phyloP scores from a whole-genome alignment of 2,329 filamentous ascomycete species.

The Hirsutella thompsonii region DNA sequence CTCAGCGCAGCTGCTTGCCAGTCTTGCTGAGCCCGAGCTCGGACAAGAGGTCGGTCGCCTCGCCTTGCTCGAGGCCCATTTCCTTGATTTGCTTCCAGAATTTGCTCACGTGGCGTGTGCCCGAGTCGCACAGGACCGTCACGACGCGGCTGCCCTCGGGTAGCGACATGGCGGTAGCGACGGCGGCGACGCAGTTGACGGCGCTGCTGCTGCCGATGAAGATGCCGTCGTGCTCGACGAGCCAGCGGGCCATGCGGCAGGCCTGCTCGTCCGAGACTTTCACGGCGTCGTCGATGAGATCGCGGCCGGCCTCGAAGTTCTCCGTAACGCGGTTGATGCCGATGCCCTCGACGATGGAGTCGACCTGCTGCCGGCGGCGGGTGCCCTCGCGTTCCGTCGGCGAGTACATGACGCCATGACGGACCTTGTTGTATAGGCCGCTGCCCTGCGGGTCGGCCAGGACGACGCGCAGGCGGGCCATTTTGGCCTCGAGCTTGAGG shows the following conservation, averaged over 20 bases:
- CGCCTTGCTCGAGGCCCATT: conserved; percentile 50
- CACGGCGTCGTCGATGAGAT: conserved; percentile 82
- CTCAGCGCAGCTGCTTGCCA: background rate
- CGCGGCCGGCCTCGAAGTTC: conserved; percentile 80
- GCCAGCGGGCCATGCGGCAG: conserved; percentile 84
- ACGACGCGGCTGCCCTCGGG: conserved; percentile 53
- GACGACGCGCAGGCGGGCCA: conserved; percentile 56
- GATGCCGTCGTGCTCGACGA: conserved; percentile 90
- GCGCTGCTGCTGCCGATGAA: conserved; percentile 90
- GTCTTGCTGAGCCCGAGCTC: conserved; percentile 31
- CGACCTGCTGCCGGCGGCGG: conserved; percentile 76
- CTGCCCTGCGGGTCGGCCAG: conserved; percentile 91
- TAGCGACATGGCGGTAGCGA: conserved; percentile 51
- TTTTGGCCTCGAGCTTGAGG: conserved; percentile 54
- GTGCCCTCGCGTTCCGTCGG: conserved; percentile 83
- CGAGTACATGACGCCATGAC: conserved; percentile 93
- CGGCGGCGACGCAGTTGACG: conserved; percentile 86
- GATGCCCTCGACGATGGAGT: conserved; percentile 91
- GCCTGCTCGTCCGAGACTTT: conserved; percentile 83
- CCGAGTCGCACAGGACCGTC: conserved; percentile 78
- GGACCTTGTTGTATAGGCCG: conserved; percentile 82
- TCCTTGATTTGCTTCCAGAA: conserved; percentile 68
- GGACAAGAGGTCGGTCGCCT: conserved; percentile 32
- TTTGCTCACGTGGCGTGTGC: conserved; percentile 71
- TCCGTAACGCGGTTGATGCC: conserved; percentile 89